Conservation (phyloP, 768 basidiomycete genomes). For the Hygrophorus russula region DNA sequence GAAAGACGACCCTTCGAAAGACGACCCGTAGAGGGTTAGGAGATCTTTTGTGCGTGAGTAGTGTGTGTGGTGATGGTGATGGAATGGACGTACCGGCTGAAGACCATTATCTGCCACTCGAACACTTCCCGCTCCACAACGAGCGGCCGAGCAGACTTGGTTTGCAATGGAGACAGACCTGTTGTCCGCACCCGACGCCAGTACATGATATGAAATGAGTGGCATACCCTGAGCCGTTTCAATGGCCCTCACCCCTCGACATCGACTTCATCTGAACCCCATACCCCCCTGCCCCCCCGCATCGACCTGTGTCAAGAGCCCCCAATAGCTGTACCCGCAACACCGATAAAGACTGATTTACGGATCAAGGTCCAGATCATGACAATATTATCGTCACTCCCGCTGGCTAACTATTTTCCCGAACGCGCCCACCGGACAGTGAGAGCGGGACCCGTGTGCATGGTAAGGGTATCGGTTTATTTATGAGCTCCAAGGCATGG, state of each 20-base stretch:
- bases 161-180: conserved; percentile 92
- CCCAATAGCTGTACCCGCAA: conserved; percentile 2
- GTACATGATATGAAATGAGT: conserved; percentile 81
- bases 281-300: conserved; percentile 78
- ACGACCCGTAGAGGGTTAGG: conserved; percentile 83
- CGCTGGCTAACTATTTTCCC: conserved; percentile 88
- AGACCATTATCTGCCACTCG: conserved; percentile 88
- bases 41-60: conserved; percentile 48
- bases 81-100: conserved; percentile 65
- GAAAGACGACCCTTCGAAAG: conserved; percentile 97
- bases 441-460: conserved; percentile 91
- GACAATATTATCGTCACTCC: conserved; percentile 90
- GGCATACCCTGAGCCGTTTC: conserved; percentile 85
- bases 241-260: conserved; percentile 96
- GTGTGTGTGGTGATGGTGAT: not conserved
- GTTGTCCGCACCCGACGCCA: conserved; percentile 90
- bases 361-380: conserved; percentile 98
- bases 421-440: conserved; percentile 90
- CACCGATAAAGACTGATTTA: conserved; percentile 31
- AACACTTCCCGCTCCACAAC: conserved; percentile 93
- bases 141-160: conserved; percentile 83
- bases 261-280: conserved; percentile 93
- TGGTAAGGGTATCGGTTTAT: conserved; percentile 73
- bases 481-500: conserved; percentile 49
- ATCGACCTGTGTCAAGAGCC: conserved; percentile 39